Evolutionary conservation across 2,329 filamentous ascomycete species (phyloP).

Genomic region (Iodosphaeria phyllophila): DNA sequence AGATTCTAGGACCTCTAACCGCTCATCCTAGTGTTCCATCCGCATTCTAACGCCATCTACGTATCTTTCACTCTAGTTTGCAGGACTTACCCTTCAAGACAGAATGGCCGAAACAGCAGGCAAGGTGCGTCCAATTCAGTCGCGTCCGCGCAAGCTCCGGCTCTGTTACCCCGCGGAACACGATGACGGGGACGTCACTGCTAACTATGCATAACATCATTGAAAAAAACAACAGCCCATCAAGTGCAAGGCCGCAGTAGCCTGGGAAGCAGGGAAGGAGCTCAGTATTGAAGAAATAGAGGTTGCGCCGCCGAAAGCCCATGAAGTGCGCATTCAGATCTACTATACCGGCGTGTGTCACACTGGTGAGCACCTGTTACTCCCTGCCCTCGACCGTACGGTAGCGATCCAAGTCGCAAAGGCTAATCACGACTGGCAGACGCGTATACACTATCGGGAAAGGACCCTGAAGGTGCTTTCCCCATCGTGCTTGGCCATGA

Average conservation of each 20-base stretch:
- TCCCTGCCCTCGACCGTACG: too few species aligned
- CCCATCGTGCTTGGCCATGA: constrained; percentile 80
- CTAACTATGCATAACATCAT: constrained; percentile 1
- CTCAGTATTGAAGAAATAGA: constrained; percentile 83
- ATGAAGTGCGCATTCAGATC: constrained; percentile 94
- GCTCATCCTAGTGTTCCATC: too few species aligned
- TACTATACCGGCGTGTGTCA: constrained; percentile 98
- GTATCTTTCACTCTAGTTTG: too few species aligned
- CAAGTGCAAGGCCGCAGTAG: constrained; percentile 91
- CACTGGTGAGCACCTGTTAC: constrained; percentile 44
- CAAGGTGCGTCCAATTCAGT: too few species aligned
- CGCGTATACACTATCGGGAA: constrained; percentile 87
- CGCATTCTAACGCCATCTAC: too few species aligned
- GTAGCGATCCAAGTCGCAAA: constrained; percentile 13
- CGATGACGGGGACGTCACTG: constrained; percentile 3
- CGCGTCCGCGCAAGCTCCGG: too few species aligned
- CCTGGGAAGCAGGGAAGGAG: constrained; percentile 89
- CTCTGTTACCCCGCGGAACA: constrained; percentile 1
- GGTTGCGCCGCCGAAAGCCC: constrained; percentile 70
- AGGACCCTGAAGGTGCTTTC: constrained; percentile 92
- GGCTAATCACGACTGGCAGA: constrained; percentile 28
- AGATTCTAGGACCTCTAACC: too few species aligned
- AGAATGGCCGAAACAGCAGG: too few species aligned
- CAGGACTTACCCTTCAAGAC: too few species aligned
- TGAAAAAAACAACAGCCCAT: constrained; percentile 72